These are phyloP conservation scores for Scenedesmus sp. DNA, from an alignment of 163 green algal genomes.

Conservation along the genomic window DNA sequence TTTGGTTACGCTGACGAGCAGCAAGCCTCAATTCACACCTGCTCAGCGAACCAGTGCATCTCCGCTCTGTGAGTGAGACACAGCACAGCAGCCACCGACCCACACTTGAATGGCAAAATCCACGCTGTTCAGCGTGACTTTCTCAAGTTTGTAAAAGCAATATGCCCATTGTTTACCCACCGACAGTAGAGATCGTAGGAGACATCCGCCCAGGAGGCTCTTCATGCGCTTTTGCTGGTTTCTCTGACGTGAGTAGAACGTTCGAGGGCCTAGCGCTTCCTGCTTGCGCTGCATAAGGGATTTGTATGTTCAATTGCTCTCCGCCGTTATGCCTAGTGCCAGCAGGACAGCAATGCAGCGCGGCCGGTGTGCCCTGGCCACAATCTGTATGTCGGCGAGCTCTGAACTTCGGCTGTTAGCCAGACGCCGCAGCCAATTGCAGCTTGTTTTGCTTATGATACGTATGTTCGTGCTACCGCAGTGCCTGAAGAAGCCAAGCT, in stretches of 20 bases:
- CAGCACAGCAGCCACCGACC: neutral
- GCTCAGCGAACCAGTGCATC: neutral
- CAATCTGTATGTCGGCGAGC: neutral
- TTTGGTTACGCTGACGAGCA: neutral
- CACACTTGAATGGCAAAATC: conserved; percentile 33
- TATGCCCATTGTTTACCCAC: conserved; percentile 27
- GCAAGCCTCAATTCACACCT: neutral
- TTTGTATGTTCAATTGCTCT: neutral
- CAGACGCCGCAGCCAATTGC: neutral
- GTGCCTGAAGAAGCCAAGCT: conserved; percentile 85
- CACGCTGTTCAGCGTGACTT: conserved; percentile 21
- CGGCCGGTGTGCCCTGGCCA: conserved; percentile 1
- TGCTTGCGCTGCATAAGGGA: neutral
- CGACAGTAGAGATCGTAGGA: conserved; percentile 40
- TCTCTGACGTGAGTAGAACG: conserved; percentile 48
- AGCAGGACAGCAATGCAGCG: neutral
- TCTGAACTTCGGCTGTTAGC: neutral
- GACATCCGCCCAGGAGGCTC: conserved; percentile 35
- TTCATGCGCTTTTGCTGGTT: conserved; percentile 1
- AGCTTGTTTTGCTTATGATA: neutral
- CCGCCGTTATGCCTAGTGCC: neutral
- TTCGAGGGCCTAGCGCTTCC: neutral
- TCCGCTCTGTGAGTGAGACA: neutral
- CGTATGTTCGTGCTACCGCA: conserved; percentile 50
- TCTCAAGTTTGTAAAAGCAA: conserved; percentile 17